These are phyloP conservation scores for Cytospora piceicola DNA, from an alignment of 2,329 filamentous ascomycete species.

Conservation along the genomic window DNA sequence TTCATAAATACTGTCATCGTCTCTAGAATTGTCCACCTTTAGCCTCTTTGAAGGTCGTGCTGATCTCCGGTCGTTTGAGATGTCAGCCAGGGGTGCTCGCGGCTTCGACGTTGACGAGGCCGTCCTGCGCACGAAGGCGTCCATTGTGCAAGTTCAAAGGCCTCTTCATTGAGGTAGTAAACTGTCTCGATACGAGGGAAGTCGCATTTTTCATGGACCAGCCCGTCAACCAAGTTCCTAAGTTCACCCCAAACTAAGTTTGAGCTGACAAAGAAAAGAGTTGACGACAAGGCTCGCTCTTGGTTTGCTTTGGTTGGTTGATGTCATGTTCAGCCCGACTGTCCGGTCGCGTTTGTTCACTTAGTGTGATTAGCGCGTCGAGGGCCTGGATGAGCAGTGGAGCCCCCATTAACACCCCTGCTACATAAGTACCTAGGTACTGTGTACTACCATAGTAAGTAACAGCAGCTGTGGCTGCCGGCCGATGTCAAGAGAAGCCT, in stretches of 20 bases:
- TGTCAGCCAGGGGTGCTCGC: constrained; percentile 30
- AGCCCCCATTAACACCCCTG: constrained; percentile 18
- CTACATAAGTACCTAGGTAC: not conserved
- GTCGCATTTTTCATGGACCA: no score
- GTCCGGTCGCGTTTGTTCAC: constrained; percentile 1
- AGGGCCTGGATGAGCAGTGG: not conserved
- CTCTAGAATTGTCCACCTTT: constrained; percentile 38
- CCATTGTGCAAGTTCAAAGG: constrained; percentile 32
- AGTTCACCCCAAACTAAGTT: not conserved
- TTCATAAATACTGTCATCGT: constrained; percentile 38
- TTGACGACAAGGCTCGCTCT: not conserved
- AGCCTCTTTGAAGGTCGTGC: constrained; percentile 43
- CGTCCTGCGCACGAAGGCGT: constrained; percentile 36
- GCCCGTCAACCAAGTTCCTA: constrained; percentile 1
- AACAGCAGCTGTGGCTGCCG: not conserved
- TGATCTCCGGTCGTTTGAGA: constrained; percentile 29
- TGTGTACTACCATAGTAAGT: no score
- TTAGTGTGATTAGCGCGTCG: constrained; percentile 9
- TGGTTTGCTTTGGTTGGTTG: constrained; percentile 3
- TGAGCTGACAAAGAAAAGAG: constrained; percentile 21
- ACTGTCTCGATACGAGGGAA: no score
- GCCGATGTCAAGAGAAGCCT: not conserved
- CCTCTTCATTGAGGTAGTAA: not conserved
- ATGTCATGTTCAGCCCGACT: constrained; percentile 4
- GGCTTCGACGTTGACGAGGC: constrained; percentile 24